Base-by-base conservation (phyloP, 352 stramenopile species). In the Globisporangium carolinianum region DNA sequence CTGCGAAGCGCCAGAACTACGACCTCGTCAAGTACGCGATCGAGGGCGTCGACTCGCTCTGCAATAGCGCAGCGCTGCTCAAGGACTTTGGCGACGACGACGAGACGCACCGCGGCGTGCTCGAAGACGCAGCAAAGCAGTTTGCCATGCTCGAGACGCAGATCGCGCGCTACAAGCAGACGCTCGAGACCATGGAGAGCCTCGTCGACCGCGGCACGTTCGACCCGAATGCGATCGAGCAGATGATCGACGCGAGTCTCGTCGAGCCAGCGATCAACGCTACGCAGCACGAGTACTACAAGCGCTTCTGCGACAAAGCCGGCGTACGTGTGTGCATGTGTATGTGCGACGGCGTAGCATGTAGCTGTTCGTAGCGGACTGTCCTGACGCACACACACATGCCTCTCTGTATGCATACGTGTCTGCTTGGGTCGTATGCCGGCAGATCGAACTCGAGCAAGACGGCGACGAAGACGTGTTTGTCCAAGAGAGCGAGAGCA, bases 401-500 rank as follows among this genome's bases (percentile, higher is more conserved):
- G 36, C 18, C 0, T 60, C 12, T 3, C 1, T 51, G 11, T 32
- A 11, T 51, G n/a, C 60, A 36, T 42, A 43, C 2, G 36, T 18
- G 48, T 14, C 36, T 49, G 5, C 24, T 32, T 32, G 24, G 24
- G 3, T 32, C 24, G 3, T 32, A 32, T 32, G 24, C 24, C 24
- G 24, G 24, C 43, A 94, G 85, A 91, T 94, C 63, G 83, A 91
- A 47, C 51, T 86, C 41, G 79, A 76, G 47, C 67, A 71, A 17
- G 79, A 91, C 38, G 83, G 58, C 15, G 76, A 94, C 37, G 82
- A 85, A 18, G 85, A 94, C 48, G 79, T 94, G 41, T 73, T 86
- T 3, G 79, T 94, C 48, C 85, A 93, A 45, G 76, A 91, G 49
- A 91, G 75, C 51, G 83, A 93, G 62, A 93, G 82, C 60, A 69